phyloP scores from a whole-genome alignment of 768 basidiomycete species.

The Pleurotus eryngii region DNA sequence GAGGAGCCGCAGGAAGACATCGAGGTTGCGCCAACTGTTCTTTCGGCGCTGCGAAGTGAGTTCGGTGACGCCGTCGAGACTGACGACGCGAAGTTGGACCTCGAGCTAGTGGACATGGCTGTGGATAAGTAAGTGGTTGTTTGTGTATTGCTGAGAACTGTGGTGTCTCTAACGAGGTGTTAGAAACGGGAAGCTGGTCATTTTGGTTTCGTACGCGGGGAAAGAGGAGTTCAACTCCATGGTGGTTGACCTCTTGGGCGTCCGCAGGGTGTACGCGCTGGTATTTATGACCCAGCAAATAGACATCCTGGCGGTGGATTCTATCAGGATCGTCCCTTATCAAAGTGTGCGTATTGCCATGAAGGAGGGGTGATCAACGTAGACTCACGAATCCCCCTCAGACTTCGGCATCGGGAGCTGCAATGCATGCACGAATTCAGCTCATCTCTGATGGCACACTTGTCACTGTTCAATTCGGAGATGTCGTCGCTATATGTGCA shows the following conservation, averaged over 20 bases:
- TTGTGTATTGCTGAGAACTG: conserved; percentile 25
- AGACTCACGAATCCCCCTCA: conserved; percentile 19
- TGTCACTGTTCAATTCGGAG: conserved; percentile 68
- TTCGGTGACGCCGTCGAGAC: conserved; percentile 33
- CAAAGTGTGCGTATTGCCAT: conserved; percentile 55
- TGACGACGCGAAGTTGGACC: conserved; percentile 51
- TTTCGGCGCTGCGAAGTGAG: conserved; percentile 41
- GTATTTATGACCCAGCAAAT: conserved; percentile 42
- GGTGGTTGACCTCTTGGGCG: conserved; percentile 36
- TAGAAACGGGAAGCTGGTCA: conserved; percentile 50
- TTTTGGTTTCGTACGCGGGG: conserved; percentile 69
- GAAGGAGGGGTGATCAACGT: background rate
- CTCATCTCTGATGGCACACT: conserved; percentile 57
- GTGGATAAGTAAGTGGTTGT: conserved; percentile 45
- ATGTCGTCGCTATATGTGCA: conserved; percentile 70
- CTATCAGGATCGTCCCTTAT: conserved; percentile 64
- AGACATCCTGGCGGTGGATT: conserved; percentile 42
- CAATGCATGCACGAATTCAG: conserved; percentile 68
- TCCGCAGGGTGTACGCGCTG: conserved; percentile 66
- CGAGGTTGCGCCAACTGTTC: conserved; percentile 50
- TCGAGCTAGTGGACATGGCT: conserved; percentile 72
- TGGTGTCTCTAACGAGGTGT: background rate
- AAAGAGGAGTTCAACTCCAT: conserved; percentile 40
- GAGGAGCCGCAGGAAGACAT: conserved; percentile 59
- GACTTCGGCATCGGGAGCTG: conserved; percentile 66